Conservation (phyloP, 176 grass and related monocot species). For the Poa annua region DNA sequence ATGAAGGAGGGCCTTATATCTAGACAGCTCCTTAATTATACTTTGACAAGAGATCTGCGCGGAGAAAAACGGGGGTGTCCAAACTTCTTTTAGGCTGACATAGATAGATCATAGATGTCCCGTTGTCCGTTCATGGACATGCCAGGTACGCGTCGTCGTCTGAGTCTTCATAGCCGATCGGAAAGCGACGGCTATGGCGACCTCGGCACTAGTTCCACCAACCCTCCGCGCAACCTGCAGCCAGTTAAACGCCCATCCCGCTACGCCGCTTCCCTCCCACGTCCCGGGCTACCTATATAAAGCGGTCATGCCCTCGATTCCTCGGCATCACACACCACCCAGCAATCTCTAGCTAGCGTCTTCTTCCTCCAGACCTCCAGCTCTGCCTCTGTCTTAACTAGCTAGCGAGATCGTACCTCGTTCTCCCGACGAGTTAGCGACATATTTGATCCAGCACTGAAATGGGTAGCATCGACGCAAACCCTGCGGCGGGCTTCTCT, state of each 20-base stretch:
- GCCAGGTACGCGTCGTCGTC: not conserved
- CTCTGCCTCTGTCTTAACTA: too few relatives aligned
- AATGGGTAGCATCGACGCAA: not conserved
- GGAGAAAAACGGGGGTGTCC: not conserved
- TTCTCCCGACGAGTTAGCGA: not conserved
- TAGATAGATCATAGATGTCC: not conserved
- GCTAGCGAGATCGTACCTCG: not conserved
- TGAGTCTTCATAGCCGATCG: too few relatives aligned
- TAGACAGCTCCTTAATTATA: not conserved
- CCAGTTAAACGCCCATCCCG: conserved; percentile 13
- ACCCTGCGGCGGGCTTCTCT: not conserved
- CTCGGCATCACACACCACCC: not conserved
- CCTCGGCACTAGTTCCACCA: not conserved
- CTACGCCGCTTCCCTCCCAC: not conserved
- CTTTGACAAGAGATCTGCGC: not conserved
- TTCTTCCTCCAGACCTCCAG: not conserved
- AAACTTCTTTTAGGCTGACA: not conserved
- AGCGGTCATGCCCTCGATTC: not conserved
- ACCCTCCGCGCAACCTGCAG: not conserved
- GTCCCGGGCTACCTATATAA: not conserved
- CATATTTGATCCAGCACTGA: not conserved
- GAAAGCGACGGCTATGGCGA: too few relatives aligned
- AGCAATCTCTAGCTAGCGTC: not conserved
- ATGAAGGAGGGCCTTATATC: not conserved
- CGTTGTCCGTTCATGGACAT: not conserved